Base-by-base conservation (phyloP, 805 yeast genomes). In the Cyberlindnera euphorbiiphila region DNA sequence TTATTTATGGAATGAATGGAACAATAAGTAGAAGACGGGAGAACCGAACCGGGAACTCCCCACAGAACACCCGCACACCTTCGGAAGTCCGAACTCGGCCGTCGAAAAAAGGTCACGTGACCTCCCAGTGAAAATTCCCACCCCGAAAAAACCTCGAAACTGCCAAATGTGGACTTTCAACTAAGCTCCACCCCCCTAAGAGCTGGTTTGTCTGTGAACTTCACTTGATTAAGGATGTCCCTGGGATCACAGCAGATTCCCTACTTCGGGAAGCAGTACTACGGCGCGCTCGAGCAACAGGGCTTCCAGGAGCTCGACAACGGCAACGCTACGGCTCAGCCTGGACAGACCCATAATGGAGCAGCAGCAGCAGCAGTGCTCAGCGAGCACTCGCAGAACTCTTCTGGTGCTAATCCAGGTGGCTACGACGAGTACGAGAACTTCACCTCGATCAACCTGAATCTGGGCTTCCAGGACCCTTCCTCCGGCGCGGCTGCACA, bases 241-340 rank as follows among this genome's bases (percentile, higher is more conserved):
- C 36, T 52, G 31, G 53, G 52, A 22, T 45, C 53, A 6, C 50
- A 53, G 9, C 54, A 37, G 25, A 28, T 40, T 9, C 43, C 42
- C 6, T 44, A 41, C 35, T 37, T 37, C 19, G 36, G 42, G 15
- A 53, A 51, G 14, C 54, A 42, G 37, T 41, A 41, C 32, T 49
- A 47, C 35, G 45, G 43, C 34, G 36, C 49, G 6, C 29, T 52
- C 29, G 57, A 50, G 17, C 45, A n/a, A n/a, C n/a, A 36, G 35
- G 39, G 46, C 17, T 51, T 47, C 32, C 50, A 45, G 25, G 54
- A 49, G 25, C 33, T 37, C 20, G 45, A 41, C 16, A 9, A 25
- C 11, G 15, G 6, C 16, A 17, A 13, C 28, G 13, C n/a, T n/a
- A n/a, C n/a, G n/a, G n/a, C 24, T 11, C 34, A 16, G 14, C n/a